Percentiles rank a stretch among this genome's conserved stretches.
Conservation (phyloP, 768 basidiomycete genomes). For the Lyophyllum atratum region DNA sequence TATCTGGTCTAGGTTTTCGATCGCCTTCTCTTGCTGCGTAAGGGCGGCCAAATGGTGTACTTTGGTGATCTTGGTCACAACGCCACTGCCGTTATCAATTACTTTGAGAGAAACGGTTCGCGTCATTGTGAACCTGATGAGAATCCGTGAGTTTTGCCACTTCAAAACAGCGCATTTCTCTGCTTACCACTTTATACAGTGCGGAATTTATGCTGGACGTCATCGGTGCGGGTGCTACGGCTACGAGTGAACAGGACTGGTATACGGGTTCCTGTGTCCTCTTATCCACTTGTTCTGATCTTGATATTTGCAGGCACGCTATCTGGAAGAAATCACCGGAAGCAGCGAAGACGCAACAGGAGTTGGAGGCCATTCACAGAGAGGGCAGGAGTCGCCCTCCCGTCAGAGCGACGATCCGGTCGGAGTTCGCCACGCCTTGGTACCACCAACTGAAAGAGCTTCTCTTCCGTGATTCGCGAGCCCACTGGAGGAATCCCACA, state of each 20-base stretch:
- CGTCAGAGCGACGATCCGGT: conserved; percentile 36
- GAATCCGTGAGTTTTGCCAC: conserved; percentile 60
- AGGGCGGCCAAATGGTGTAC: conserved; percentile 78
- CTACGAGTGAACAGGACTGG: conserved; percentile 57
- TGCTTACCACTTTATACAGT: conserved; percentile 28
- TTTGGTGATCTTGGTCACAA: conserved; percentile 72
- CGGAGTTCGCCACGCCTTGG: conserved; percentile 58
- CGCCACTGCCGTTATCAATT: conserved; percentile 63
- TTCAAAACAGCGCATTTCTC: not conserved
- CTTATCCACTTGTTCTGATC: conserved; percentile 33
- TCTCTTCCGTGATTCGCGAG: conserved; percentile 41
- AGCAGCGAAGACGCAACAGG: conserved; percentile 24
- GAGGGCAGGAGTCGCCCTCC: conserved; percentile 50
- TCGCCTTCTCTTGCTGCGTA: conserved; percentile 70
- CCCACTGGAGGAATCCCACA: conserved; percentile 61
- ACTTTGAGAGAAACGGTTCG: conserved; percentile 74
- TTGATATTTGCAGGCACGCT: conserved; percentile 14
- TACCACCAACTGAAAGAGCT: conserved; percentile 45
- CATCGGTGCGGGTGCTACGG: conserved; percentile 73
- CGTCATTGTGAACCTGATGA: conserved; percentile 61
- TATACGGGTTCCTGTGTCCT: conserved; percentile 37
- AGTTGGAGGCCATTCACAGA: conserved; percentile 49
- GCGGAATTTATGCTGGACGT: conserved; percentile 69
- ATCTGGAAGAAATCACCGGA: conserved; percentile 52
- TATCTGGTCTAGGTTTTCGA: conserved; percentile 60